phyloP scores from a whole-genome alignment of 2,329 filamentous ascomycete genomes.

The Pseudocercospora eumusae region DNA sequence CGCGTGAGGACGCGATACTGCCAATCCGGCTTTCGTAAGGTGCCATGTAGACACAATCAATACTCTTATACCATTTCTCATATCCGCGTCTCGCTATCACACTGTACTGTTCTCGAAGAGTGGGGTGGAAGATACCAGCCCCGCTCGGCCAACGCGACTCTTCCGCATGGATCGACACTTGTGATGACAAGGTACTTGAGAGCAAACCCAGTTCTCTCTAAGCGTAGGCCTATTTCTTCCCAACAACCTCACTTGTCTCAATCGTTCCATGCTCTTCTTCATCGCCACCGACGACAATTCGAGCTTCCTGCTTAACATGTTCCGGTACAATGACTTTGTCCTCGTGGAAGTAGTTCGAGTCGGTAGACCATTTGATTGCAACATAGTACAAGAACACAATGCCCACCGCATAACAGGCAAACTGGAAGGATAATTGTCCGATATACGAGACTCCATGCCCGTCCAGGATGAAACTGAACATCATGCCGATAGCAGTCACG shows the following conservation, averaged over 20 bases:
- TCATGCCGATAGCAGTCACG: slow-evolving; percentile 12
- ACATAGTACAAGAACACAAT: slow-evolving; percentile 14
- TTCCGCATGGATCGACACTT: no score
- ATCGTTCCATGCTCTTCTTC: background rate
- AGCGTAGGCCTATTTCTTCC: no score
- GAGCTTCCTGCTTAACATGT: slow-evolving; percentile 14
- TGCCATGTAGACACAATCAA: background rate
- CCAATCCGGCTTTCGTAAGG: background rate
- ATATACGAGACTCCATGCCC: slow-evolving; percentile 12
- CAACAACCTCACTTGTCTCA: no score
- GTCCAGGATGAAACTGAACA: slow-evolving; percentile 19
- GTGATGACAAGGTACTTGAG: no score
- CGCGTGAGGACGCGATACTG: slow-evolving; percentile 7
- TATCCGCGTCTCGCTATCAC: background rate
- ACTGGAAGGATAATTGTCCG: slow-evolving; percentile 9
- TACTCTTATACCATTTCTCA: background rate
- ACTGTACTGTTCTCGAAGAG: background rate
- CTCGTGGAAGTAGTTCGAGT: slow-evolving; percentile 17
- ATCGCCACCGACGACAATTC: background rate
- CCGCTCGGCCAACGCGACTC: no score
- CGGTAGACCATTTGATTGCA: slow-evolving; percentile 6
- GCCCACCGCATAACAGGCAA: slow-evolving; percentile 9
- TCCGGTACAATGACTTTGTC: slow-evolving; percentile 16
- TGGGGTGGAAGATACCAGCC: background rate
- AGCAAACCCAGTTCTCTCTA: no score